These are phyloP conservation scores for Globisporangium nodosum DNA, from an alignment of 352 stramenopile species.

Conservation along the genomic window DNA sequence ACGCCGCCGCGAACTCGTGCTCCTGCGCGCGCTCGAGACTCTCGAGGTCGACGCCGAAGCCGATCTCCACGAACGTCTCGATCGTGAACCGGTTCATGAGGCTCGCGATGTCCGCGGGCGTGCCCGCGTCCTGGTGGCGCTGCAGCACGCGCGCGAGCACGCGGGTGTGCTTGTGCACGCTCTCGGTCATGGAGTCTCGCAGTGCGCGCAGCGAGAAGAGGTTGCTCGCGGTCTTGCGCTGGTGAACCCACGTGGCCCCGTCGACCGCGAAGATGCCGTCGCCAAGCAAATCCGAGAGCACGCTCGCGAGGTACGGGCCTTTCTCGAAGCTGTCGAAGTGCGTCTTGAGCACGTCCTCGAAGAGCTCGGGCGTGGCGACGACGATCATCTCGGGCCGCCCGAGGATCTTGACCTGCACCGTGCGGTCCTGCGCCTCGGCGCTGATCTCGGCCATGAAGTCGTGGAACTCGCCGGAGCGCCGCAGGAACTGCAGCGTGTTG, in stretches of 20 bases:
- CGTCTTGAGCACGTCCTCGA: conserved; percentile 50
- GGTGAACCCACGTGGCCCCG: conserved; percentile 21
- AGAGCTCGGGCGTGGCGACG: conserved; percentile 36
- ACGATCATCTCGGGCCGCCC: conserved; percentile 36
- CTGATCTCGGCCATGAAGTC: conserved; percentile 37
- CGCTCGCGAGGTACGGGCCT: conserved; percentile 31
- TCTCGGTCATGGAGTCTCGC: conserved; percentile 18
- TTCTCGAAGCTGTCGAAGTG: conserved; percentile 47
- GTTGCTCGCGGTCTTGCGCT: conserved; percentile 23
- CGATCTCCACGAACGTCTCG: conserved; percentile 63
- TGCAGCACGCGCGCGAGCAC: conserved; percentile 6
- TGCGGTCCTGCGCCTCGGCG: conserved; percentile 22
- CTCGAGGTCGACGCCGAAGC: conserved; percentile 53
- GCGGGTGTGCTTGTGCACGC: conserved; percentile 17
- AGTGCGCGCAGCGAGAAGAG: conserved; percentile 27
- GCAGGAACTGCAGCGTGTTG: conserved; percentile 33
- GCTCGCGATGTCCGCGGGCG: conserved; percentile 27
- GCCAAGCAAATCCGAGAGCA: conserved; percentile 24
- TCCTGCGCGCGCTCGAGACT: conserved; percentile 23
- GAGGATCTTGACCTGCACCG: conserved; percentile 30
- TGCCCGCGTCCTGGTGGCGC: conserved; percentile 12
- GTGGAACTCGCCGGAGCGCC: conserved; percentile 30
- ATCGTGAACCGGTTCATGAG: conserved; percentile 55
- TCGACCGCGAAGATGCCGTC: conserved; percentile 23
- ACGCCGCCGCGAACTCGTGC: conserved; percentile 43